Conservation (phyloP, 768 basidiomycete genomes). For the Russula vinacea region DNA sequence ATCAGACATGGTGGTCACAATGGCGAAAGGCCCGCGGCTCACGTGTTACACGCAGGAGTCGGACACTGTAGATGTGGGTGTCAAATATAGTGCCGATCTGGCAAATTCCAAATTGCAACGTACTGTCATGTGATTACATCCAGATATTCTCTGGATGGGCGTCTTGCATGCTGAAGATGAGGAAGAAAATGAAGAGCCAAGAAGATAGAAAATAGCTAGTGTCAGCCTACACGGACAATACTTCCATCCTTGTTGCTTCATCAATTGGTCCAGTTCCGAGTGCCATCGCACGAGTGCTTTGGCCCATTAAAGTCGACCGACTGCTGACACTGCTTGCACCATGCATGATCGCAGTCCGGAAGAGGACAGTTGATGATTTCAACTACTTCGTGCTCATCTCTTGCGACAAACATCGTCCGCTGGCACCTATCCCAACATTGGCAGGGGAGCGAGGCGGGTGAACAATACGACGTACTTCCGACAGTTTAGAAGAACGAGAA, state of each 20-base stretch:
- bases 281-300: constrained; percentile 37
- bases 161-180: constrained; percentile 43
- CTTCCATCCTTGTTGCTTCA: constrained; percentile 37
- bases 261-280: constrained; percentile 36
- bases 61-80: constrained; percentile 43
- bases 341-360: constrained; percentile 33
- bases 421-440: background rate
- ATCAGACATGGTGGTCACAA: constrained; percentile 3
- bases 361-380: constrained; percentile 34
- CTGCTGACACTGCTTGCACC: constrained; percentile 39
- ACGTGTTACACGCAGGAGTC: constrained; percentile 55
- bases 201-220: background rate
- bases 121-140: constrained; percentile 62
- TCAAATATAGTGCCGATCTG: background rate
- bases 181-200: background rate
- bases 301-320: constrained; percentile 30
- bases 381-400: constrained; percentile 33
- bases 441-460: background rate
- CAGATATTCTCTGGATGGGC: constrained; percentile 50
- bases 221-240: constrained; percentile 36
- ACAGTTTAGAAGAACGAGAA: constrained; percentile 50
- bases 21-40: background rate
- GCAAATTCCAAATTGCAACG: constrained; percentile 30
- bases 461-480: constrained; percentile 29
- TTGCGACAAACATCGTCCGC: constrained; percentile 33